Percentiles rank a stretch among this genome's conserved stretches.
phyloP scores from a whole-genome alignment of 192 early-diverging fungal genomes.

The Coemansia sp. region DNA sequence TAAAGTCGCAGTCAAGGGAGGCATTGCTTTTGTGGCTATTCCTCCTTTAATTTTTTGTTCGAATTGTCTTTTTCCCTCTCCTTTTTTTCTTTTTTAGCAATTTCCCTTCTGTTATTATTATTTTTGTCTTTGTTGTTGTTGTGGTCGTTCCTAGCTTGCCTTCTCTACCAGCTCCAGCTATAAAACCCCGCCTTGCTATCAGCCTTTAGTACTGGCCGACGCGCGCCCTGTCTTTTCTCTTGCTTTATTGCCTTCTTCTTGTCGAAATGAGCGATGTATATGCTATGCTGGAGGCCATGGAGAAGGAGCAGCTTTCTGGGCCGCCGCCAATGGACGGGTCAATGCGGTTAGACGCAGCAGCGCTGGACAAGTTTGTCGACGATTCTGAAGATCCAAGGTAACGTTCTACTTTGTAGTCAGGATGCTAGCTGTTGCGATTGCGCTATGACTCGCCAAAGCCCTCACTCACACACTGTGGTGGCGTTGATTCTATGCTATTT shows the following conservation, averaged over 20 bases:
- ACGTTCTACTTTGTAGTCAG: background rate
- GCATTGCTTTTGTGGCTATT: background rate
- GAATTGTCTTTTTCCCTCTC: background rate
- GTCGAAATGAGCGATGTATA: conserved; percentile 56
- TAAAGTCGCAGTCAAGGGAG: conserved; percentile 2
- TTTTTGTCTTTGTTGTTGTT: background rate
- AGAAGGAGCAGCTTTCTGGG: conserved; percentile 52
- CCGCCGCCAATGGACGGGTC: conserved; percentile 57
- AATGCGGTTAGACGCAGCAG: conserved; percentile 45
- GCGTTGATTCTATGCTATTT: conserved; percentile 1
- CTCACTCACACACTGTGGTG: background rate
- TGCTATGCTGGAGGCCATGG: conserved; percentile 54
- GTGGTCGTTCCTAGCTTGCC: background rate
- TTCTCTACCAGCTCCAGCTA: conserved; percentile 1
- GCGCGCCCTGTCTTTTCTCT: conserved; percentile 6
- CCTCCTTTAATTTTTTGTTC: background rate
- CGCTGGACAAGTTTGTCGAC: conserved; percentile 53
- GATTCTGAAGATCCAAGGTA: conserved; percentile 56
- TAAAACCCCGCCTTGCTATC: background rate
- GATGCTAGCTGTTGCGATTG: background rate
- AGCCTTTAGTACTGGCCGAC: conserved; percentile 2
- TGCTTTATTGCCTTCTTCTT: background rate
- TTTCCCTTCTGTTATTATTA: conserved; percentile 4
- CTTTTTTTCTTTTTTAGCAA: conserved; percentile 7
- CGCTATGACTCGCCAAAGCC: conserved; percentile 1